Evolutionary conservation across 1,284 basidiomycete species (phyloP), one percentile per base, ranked within the genome.

Genomic region (Naganishia cerealis): DNA sequence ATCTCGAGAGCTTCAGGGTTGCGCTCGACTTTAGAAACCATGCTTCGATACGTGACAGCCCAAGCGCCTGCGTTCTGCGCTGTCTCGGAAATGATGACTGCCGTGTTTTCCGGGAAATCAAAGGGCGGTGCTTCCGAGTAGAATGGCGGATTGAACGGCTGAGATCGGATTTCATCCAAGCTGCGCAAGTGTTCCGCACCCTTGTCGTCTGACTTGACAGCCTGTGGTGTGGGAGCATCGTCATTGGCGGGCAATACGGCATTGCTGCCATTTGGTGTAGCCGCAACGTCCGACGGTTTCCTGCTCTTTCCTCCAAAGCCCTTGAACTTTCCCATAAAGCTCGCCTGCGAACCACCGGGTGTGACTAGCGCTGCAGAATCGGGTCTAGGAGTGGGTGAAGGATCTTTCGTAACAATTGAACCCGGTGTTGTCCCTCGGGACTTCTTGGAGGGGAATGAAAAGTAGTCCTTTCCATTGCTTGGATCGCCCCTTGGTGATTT

Each of bases 51-150:
- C 1, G 91, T 82, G 5, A 86, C 88, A 9, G 84, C 86, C 87
- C 89, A 94, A 3, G 90, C 89, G 2, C 89, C 89, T 0, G 83
- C 80, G 53, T 84, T 84, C 29, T 87, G 84, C 0, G 85, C 86
- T 75, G 94, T 91, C 76, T 96, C 92, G 1, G 90, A 88, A 61
- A 99, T 90, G 70, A 91, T 82, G 40, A 98, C 79, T 0, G 85
- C 83, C 36, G 90, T 90, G 58, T 87, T 82, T 0, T 83, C 78
- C 0, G 89, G 87, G 40, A 93, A 84, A 4, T 81, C 73, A 29
- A 92, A 67, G 21, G 83, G 83, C 0, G 94, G 94, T 0, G 86
- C 88, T 55, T 98, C 94, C 56, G 79, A 21, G 48, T 67, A 59
- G 50, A 43, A 66, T 16, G 63, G 63, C 18, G 53, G 53, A 21